Base-by-base conservation (phyloP, 225 moss, liverwort and hornwort genomes). In the Ulota crispa region DNA sequence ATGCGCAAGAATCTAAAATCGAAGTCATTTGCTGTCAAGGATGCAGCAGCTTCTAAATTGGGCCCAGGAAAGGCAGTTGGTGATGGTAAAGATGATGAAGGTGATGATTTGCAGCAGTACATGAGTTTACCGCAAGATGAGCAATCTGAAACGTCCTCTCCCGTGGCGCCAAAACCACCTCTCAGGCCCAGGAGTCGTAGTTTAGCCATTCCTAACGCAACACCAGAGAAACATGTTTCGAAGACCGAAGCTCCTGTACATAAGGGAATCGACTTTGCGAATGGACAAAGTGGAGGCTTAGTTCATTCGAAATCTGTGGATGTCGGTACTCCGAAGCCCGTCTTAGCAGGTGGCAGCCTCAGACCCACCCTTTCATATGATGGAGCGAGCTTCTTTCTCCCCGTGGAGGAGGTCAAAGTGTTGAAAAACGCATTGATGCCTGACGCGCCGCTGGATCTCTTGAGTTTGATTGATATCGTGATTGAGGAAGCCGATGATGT, bases 361-460 rank as follows among this genome's bases (percentile, higher is more conserved):
- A 82, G 88, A 68, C 88, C 88, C 9, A 90, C 89, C 37, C 85
- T 89, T 14, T 91, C 91, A 32, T 91, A 91, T 43, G 89, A 91
- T 61, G 91, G 89, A 59, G 83, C 89, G 26, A 89, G 91, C 77
- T 89, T 91, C 76, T 91, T 85, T 24, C 87, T 89, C 9, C 87
- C 89, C 54, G 15, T 77, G 50, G 87, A 85, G 36, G 87, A 87
- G 57, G 68, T 68, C 18, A 87, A 85, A 74, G 78, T 89, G 57
- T 76, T 91, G 63, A 85, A 87, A 64, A 91, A 91, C 45, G 83
- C 89, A 56, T 85, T 97, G 67, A 89, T 97, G 80, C 95, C 97
- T 14, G 92, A 91, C 81, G 93, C 95, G 39, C 93, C 95, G 12
- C 82, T 90, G 73, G 95, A 94, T 88, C 93, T 97, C 24, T 88